A percentile compares a stretch with the other conserved stretches of the same genome.
Conservation (phyloP, 306 rosid genomes). For the Trifolium dubium region DNA sequence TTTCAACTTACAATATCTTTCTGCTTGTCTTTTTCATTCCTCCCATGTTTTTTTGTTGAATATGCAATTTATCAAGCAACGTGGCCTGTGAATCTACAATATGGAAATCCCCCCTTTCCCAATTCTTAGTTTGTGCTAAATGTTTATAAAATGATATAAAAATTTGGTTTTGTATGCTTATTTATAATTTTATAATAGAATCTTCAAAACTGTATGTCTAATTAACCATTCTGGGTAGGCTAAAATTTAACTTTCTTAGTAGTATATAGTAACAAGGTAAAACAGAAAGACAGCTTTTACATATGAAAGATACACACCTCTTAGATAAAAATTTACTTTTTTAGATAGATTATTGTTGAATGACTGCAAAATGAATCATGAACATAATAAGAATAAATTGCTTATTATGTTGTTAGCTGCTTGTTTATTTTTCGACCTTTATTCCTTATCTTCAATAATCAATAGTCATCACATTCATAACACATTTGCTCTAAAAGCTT, state of each 20-base stretch:
- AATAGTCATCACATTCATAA: neutral
- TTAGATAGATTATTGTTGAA: neutral
- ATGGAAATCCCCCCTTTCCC: slow-evolving; percentile 7
- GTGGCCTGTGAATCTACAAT: slow-evolving; percentile 27
- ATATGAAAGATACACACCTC: slow-evolving; percentile 18
- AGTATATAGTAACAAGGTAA: neutral
- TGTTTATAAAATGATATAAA: slow-evolving; percentile 6
- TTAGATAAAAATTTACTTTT: neutral
- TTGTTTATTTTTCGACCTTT: neutral
- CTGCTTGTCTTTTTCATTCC: slow-evolving; percentile 24
- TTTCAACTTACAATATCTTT: slow-evolving; percentile 31
- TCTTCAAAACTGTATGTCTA: neutral
- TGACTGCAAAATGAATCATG: neutral
- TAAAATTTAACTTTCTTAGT: neutral
- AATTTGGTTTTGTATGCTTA: slow-evolving; percentile 14
- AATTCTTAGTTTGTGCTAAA: slow-evolving; percentile 14
- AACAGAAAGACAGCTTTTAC: slow-evolving; percentile 2
- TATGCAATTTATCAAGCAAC: slow-evolving; percentile 11
- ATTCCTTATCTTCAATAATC: neutral
- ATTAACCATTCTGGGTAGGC: slow-evolving; percentile 1
- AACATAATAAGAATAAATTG: neutral
- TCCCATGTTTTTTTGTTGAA: neutral
- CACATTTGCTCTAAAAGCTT: neutral
- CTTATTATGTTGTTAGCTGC: neutral
- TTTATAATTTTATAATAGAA: neutral